Percentiles rank a stretch among this genome's conserved stretches.
Evolutionary conservation across 2,329 filamentous ascomycete genomes (phyloP).

Genomic region (Pyrenophora graminea): DNA sequence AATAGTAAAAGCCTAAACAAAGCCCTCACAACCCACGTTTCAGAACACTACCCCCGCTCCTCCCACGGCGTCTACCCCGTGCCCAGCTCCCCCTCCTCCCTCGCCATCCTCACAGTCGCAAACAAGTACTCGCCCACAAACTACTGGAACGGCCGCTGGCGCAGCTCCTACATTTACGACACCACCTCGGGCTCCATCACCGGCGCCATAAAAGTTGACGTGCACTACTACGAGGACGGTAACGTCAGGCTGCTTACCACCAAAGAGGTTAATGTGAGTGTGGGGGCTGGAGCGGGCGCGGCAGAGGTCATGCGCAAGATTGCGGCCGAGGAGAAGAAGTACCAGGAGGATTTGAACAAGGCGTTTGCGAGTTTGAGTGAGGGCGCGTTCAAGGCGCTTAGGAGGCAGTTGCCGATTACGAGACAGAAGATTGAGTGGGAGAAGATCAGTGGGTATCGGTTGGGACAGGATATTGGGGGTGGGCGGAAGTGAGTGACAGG

Average conservation of each 20-base stretch:
- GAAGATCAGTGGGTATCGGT: constrained; percentile 88
- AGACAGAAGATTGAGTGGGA: constrained; percentile 99
- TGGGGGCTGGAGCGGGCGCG: constrained; percentile 63
- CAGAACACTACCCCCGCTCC: constrained; percentile 85
- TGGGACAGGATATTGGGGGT: constrained; percentile 58
- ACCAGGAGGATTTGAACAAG: constrained; percentile 93
- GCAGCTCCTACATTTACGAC: constrained; percentile 80
- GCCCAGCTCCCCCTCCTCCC: constrained; percentile 69
- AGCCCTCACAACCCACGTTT: constrained; percentile 72
- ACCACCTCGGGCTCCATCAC: constrained; percentile 69
- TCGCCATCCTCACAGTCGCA: constrained; percentile 84
- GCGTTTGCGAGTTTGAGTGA: constrained; percentile 88
- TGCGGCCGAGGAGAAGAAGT: constrained; percentile 80
- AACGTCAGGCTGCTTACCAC: constrained; percentile 93
- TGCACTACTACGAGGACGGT: constrained; percentile 99
- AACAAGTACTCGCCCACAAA: constrained; percentile 99
- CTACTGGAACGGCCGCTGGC: constrained; percentile 99
- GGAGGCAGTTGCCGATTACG: constrained; percentile 92
- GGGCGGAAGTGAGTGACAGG: constrained; percentile 36
- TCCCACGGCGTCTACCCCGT: constrained; percentile 81
- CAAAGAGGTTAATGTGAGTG: constrained; percentile 69
- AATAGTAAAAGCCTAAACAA: constrained; percentile 81
- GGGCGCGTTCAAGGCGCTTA: constrained; percentile 90
- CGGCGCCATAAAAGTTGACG: constrained; percentile 87
- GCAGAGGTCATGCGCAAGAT: constrained; percentile 78